A percentile compares a stretch with the other conserved stretches of the same genome.
Evolutionary conservation across 495 filamentous ascomycete genomes (phyloP).

Genomic region (Hypomontagnella monticulosa): DNA sequence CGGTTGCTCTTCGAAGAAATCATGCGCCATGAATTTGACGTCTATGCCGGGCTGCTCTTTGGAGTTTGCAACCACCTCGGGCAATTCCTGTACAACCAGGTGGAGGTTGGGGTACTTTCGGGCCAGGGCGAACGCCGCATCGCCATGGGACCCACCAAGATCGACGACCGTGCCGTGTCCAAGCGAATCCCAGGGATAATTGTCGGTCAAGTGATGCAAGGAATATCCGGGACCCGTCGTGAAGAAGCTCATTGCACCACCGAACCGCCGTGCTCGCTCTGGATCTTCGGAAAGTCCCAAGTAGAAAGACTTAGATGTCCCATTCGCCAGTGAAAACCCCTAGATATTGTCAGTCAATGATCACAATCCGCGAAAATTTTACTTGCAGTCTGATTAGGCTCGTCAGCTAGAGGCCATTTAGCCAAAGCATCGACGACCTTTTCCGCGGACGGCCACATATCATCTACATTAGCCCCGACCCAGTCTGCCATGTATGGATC

Average conservation of each 20-base stretch:
- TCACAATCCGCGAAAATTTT: background rate
- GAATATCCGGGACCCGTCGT: constrained; percentile 13
- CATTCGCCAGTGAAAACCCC: constrained; percentile 51
- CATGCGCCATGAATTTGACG: constrained; percentile 55
- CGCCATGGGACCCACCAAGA: constrained; percentile 39
- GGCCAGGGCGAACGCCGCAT: constrained; percentile 22
- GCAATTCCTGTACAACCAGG: constrained; percentile 44
- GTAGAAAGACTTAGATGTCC: constrained; percentile 46
- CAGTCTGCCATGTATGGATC: constrained; percentile 44
- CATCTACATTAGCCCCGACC: constrained; percentile 43
- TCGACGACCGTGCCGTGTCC: constrained; percentile 45
- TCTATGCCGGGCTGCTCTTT: constrained; percentile 17
- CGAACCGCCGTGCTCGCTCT: constrained; percentile 31
- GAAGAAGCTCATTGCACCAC: constrained; percentile 30
- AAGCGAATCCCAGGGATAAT: constrained; percentile 32
- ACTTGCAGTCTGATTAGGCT: constrained; percentile 48
- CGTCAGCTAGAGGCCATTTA: constrained; percentile 38
- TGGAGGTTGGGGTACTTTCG: constrained; percentile 15
- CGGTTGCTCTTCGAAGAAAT: constrained; percentile 61
- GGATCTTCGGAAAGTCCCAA: constrained; percentile 41
- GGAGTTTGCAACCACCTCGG: constrained; percentile 43
- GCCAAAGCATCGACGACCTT: constrained; percentile 38
- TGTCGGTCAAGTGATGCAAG: constrained; percentile 24
- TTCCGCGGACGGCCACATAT: constrained; percentile 33
- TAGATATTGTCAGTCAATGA: constrained; percentile 17